phyloP scores from a whole-genome alignment of 345 rosid species.

The Camelina neglecta region DNA sequence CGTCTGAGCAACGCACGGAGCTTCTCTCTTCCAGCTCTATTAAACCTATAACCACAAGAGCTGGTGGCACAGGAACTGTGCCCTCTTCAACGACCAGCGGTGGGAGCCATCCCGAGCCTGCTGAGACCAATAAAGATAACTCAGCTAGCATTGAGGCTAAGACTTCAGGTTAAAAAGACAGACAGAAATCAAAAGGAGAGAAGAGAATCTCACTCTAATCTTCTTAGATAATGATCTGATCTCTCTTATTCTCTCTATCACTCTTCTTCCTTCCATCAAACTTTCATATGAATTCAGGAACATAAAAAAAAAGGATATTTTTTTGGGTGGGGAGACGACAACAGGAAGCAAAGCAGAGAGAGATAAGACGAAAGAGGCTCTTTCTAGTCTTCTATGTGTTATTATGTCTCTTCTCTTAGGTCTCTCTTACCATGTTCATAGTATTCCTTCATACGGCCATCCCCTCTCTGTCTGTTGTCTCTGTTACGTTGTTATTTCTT shows the following conservation, averaged over 20 bases:
- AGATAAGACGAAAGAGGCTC: conserved; percentile 28
- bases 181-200: conserved; percentile 28
- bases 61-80: conserved; percentile 32
- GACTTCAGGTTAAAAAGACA: conserved; percentile 30
- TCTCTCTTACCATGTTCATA: conserved; percentile 44
- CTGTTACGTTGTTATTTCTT: background rate
- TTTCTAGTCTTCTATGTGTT: conserved; percentile 15
- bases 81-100: conserved; percentile 40
- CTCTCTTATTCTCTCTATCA: conserved; percentile 18
- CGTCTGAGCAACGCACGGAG: conserved; percentile 51
- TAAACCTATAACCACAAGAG: conserved; percentile 47
- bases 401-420: conserved; percentile 43
- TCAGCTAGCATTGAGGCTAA: conserved; percentile 20
- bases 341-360: conserved; percentile 28
- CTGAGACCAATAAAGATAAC: conserved; percentile 30
- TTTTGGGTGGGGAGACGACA: conserved; percentile 35
- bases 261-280: conserved; percentile 32
- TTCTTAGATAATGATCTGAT: conserved; percentile 12
- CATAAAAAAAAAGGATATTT: conserved; percentile 14
- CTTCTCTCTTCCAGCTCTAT: conserved; percentile 53
- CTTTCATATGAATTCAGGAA: conserved; percentile 37
- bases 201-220: conserved; percentile 26
- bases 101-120: conserved; percentile 33
- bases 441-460: conserved; percentile 39
- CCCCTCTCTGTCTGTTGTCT: background rate